A percentile compares a stretch with the other conserved stretches of the same genome.
Evolutionary conservation across 2,329 filamentous ascomycete genomes (phyloP).

Genomic region (Sordariomycetes sp.): DNA sequence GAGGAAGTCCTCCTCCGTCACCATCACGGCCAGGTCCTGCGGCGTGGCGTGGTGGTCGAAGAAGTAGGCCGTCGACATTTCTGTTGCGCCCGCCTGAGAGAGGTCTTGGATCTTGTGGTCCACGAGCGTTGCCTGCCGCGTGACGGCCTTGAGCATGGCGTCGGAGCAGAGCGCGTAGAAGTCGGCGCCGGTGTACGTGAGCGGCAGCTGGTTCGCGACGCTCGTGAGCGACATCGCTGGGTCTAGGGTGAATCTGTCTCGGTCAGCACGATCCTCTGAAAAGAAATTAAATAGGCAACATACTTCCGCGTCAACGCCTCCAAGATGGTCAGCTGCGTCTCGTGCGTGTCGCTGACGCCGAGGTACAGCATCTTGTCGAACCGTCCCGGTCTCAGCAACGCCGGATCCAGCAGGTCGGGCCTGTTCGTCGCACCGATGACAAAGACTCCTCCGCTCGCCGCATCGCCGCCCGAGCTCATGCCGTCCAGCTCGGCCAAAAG

Average conservation of each 20-base stretch:
- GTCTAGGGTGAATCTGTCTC: constrained; percentile 70
- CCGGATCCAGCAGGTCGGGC: constrained; percentile 86
- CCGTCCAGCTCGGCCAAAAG: constrained; percentile 91
- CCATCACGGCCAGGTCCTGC: constrained; percentile 78
- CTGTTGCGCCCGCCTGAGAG: constrained; percentile 33
- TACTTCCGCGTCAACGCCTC: constrained; percentile 92
- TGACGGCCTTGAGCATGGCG: constrained; percentile 98
- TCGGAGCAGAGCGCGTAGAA: constrained; percentile 96
- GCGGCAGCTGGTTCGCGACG: constrained; percentile 71
- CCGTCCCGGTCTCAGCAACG: constrained; percentile 76
- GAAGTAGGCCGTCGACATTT: constrained; percentile 80
- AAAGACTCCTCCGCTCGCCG: constrained; percentile 68
- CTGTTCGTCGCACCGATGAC: constrained; percentile 95
- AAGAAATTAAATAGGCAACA: constrained; percentile 21
- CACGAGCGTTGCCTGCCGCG: constrained; percentile 73
- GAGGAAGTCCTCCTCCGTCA: constrained; percentile 78
- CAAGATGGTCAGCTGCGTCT: constrained; percentile 90
- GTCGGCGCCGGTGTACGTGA: constrained; percentile 96
- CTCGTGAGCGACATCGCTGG: constrained; percentile 66
- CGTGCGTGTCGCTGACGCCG: constrained; percentile 91
- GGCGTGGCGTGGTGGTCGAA: constrained; percentile 85
- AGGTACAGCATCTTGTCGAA: constrained; percentile 99
- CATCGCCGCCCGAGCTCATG: constrained; percentile 88
- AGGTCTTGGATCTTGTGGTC: constrained; percentile 73
- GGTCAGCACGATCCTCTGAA: not conserved